Conservation (phyloP, 805 yeast genomes). For the Metschnikowia koreensis region DNA sequence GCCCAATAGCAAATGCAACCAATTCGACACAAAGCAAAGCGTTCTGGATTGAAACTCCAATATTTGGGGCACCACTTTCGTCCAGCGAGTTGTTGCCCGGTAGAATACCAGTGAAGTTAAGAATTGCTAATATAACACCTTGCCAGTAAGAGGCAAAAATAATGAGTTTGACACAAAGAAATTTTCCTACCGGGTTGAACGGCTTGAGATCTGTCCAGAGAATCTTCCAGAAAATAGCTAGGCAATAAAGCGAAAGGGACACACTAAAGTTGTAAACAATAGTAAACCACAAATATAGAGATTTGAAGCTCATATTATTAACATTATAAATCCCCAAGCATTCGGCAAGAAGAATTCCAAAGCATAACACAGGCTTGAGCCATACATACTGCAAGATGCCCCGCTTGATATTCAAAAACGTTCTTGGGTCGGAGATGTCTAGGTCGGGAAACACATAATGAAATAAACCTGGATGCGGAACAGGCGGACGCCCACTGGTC, state of each 20-base stretch:
- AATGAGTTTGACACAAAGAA: constrained; percentile 86
- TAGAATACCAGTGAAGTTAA: constrained; percentile 48
- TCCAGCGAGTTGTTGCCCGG: constrained; percentile 31
- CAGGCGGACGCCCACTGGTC: constrained; percentile 70
- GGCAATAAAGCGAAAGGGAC: constrained; percentile 73
- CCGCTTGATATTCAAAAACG: constrained; percentile 73
- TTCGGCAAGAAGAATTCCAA: constrained; percentile 49
- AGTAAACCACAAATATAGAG: constrained; percentile 63
- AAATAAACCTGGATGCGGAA: constrained; percentile 58
- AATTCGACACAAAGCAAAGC: constrained; percentile 79
- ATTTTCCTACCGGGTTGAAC: constrained; percentile 88
- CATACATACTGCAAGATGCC: constrained; percentile 93
- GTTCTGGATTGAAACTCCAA: constrained; percentile 69
- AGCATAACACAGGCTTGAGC: constrained; percentile 82
- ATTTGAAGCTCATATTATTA: constrained; percentile 45
- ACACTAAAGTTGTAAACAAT: constrained; percentile 77
- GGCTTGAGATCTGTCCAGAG: constrained; percentile 72
- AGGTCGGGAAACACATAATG: constrained; percentile 52
- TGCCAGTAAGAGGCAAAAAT: constrained; percentile 99
- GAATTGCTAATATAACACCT: constrained; percentile 57
- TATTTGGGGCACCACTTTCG: constrained; percentile 28
- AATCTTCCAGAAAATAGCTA: constrained; percentile 92
- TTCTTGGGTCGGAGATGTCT: constrained; percentile 83
- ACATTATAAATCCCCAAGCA: constrained; percentile 50
- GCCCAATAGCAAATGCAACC: constrained; percentile 84